These are phyloP conservation scores for Strobilomyces dryophilus DNA, from an alignment of 768 basidiomycete genomes.

Conservation along the genomic window DNA sequence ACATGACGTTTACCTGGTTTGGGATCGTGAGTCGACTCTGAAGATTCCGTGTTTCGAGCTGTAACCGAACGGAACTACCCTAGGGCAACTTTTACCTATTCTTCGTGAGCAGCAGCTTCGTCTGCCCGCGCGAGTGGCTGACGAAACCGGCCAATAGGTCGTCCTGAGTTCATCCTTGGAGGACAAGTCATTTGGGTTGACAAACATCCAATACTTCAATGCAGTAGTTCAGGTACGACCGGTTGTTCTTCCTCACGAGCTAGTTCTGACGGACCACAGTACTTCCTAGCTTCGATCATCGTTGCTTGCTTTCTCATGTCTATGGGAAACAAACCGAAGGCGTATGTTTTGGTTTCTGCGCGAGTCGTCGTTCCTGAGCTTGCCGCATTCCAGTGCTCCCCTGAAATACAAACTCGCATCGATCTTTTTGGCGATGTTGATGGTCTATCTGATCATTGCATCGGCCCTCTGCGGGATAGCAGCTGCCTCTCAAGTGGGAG, in stretches of 20 bases:
- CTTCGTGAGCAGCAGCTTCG: constrained; percentile 56
- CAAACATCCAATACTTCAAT: constrained; percentile 70
- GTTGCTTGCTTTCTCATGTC: constrained; percentile 90
- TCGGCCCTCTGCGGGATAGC: constrained; percentile 79
- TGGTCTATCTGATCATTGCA: constrained; percentile 79
- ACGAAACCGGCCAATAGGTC: constrained; percentile 42
- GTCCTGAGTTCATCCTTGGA: constrained; percentile 89
- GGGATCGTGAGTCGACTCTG: constrained; percentile 56
- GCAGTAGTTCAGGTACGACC: constrained; percentile 61
- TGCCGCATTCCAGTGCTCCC: constrained; percentile 14
- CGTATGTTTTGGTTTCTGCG: constrained; percentile 39
- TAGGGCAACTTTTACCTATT: constrained; percentile 95
- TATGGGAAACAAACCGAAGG: constrained; percentile 92
- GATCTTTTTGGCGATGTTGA: constrained; percentile 68
- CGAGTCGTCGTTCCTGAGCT: constrained; percentile 1
- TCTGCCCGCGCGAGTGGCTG: not conserved
- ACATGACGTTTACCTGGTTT: constrained; percentile 92
- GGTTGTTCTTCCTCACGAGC: not conserved
- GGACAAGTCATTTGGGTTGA: constrained; percentile 59
- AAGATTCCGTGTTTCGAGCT: not conserved
- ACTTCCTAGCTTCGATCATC: constrained; percentile 77
- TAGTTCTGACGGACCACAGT: constrained; percentile 40
- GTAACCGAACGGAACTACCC: not conserved
- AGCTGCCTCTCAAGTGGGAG: constrained; percentile 62
- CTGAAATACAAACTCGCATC: constrained; percentile 79